A percentile compares a stretch with the other conserved stretches of the same genome.
These are phyloP conservation scores for Botrytis byssoidea DNA, from an alignment of 2,329 filamentous ascomycete species.

Conservation along the genomic window DNA sequence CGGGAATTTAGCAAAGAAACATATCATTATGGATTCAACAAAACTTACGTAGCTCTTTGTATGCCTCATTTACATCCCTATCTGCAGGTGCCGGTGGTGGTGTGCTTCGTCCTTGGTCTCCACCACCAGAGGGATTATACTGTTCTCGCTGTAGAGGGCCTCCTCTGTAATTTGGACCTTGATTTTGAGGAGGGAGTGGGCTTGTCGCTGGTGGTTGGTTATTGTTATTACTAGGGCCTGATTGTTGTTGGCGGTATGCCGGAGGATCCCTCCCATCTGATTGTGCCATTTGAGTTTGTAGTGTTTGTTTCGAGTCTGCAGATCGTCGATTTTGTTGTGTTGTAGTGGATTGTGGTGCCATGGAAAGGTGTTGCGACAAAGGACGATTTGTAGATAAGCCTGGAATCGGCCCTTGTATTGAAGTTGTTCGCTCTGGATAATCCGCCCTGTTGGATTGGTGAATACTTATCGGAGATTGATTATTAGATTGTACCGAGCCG, in stretches of 20 bases:
- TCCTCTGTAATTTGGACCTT: conserved; percentile 37
- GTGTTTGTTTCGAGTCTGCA: conserved; percentile 34
- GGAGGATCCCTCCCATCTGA: conserved; percentile 36
- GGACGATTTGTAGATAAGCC: conserved; percentile 25
- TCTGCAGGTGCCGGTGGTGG: conserved; percentile 42
- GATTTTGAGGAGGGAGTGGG: conserved; percentile 26
- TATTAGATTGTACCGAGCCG: conserved; percentile 36
- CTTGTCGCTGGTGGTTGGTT: conserved; percentile 33
- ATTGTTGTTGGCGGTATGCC: conserved; percentile 33
- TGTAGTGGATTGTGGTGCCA: conserved; percentile 32
- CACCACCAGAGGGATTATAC: conserved; percentile 28
- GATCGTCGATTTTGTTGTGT: conserved; percentile 35
- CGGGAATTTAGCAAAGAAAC: conserved; percentile 22
- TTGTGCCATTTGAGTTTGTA: conserved; percentile 30
- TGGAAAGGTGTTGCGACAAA: conserved; percentile 32
- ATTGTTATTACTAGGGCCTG: conserved; percentile 28
- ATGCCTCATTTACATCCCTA: conserved; percentile 40
- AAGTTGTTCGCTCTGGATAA: conserved; percentile 34
- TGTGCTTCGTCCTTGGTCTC: conserved; percentile 48
- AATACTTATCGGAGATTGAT: conserved; percentile 31
- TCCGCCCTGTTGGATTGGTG: conserved; percentile 28
- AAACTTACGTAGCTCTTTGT: conserved; percentile 45
- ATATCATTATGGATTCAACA: not conserved
- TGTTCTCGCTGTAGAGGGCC: conserved; percentile 39
- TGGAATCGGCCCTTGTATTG: conserved; percentile 27